Base-by-base conservation (phyloP, 1,139 yeast species). In the Lodderomyces parapsilosis region DNA sequence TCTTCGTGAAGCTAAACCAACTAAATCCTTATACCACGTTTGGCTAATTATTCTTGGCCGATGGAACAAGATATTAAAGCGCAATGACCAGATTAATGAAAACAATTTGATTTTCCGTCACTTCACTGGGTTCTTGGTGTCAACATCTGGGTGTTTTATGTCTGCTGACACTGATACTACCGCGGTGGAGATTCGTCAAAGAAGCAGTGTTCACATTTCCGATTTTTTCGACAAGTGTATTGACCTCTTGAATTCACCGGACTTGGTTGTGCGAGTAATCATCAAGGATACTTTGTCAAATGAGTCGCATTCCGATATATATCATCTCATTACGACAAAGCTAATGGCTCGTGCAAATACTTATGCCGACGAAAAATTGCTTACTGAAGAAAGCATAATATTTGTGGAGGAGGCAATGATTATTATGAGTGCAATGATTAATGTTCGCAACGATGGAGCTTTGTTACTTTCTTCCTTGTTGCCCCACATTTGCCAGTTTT, bases 41-140 rank as follows among this genome's bases (percentile, higher is more conserved):
- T 84, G 93, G 86, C 57, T 72, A 4, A 62, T 79, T 33, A 76
- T 85, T 45, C 83, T 77, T 56, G 71, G 72, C 32, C 67, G 81
- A 34, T 82, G 88, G 87, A 53, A 62, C 38, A 58, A 54, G 33
- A 53, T 65, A 47, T 53, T 72, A 15, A 65, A 61, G 11, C 58
- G 50, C 14, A 58, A 57, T 19, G 15, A 38, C 11, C 23, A 31
- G 10, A 32, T 46, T 24, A 57, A 57, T 40, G 74, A 70, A 14
- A 71, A 68, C 15, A 69, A 62, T 40, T 47, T 67, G 17, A 74
- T 80, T 19, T 79, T 80, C 54, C 69, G 85, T 48, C 83, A 80
- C 54, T 78, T 69, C 51, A 79, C 86, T 1, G 86, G 87, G 1
- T 78, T 81, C 47, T 59, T 82, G 38, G 83, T 83, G 0, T 73